A percentile compares a stretch with the other conserved stretches of the same genome.
Conservation (phyloP, 805 yeast genomes). For the Saccharomycopsis selenospora region DNA sequence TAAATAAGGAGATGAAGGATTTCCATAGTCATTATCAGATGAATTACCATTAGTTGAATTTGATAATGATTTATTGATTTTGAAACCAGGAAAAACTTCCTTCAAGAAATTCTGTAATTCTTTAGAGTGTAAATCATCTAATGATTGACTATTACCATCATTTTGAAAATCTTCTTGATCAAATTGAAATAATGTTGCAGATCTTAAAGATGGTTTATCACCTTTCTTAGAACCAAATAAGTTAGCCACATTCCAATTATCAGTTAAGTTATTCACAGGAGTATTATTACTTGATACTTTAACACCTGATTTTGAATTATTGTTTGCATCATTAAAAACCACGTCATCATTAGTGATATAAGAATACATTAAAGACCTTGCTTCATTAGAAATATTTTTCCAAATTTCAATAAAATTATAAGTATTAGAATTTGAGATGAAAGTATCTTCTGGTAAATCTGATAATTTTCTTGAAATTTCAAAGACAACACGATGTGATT, state of each 20-base stretch:
- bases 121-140: conserved; percentile 30
- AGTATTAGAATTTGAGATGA: conserved; percentile 19
- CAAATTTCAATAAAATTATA: conserved; percentile 39
- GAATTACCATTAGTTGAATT: conserved; percentile 22
- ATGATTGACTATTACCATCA: conserved; percentile 23
- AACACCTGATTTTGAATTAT: background rate
- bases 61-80: conserved; percentile 14
- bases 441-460: conserved; percentile 22
- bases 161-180: conserved; percentile 28
- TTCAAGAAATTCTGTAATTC: conserved; percentile 42
- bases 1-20: conserved; percentile 42
- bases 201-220: conserved; percentile 4
- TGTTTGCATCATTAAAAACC: conserved; percentile 15
- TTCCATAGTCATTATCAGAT: conserved; percentile 28
- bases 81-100: conserved; percentile 66
- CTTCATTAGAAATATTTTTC: conserved; percentile 36
- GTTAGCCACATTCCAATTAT: conserved; percentile 14
- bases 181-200: conserved; percentile 28
- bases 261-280: conserved; percentile 11
- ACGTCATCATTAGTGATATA: conserved; percentile 28
- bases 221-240: conserved; percentile 12
- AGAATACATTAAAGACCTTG: conserved; percentile 32
- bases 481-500: conserved; percentile 58
- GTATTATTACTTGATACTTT: conserved; percentile 5
- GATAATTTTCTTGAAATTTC: conserved; percentile 41